Base-by-base conservation (phyloP, 176 grass and related monocot genomes). In the Areca catechu region DNA sequence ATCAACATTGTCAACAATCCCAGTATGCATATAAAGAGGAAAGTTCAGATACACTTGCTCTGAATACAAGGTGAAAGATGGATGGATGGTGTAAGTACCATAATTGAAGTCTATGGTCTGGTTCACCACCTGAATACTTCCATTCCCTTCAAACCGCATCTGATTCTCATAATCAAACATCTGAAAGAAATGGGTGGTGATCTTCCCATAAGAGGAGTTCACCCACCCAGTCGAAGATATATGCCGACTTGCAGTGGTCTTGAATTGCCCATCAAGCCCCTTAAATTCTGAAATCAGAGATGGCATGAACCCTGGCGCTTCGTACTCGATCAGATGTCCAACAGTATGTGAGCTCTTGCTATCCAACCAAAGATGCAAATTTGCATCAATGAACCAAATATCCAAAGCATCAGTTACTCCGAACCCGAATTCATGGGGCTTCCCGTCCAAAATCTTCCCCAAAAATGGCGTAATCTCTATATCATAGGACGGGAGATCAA, bases 361-460 rank as follows among this genome's bases (percentile, higher is more conserved):
- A 43, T 89, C 86, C 14, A 89, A 16, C 86, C 86, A 89, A 0
- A 89, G 54, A 51, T 84, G 85, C 19, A 89, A 51, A 68, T 89
- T 89, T 19, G 73, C 77, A 58, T 80, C 76, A 19, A 90, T 15
- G 43, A 65, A 77, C 86, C 86, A 90, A 4, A 78, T 5, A 60
- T 74, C 51, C 22, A 77, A 53, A 2, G 68, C 73, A 65, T 90
- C 77, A 23, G 72, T 80, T 10, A 85, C 86, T 0, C 48, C 49
- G 21, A 89, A 76, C 48, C 86, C 74, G 10, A 82, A 81, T 27
- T 61, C 22, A 27, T 90, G 86, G n/a, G 77, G 66, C 23, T 68
- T 68, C 19, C 70, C 61, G 1, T 90, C 78, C 50, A 90, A 17
- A 18, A 90, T 43, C 48, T 72, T 71, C 15, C 82, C 78, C 20